Percentiles rank a stretch among this genome's conserved stretches.
phyloP scores from a whole-genome alignment of 305 asterid species.

The Solanum hybrid region DNA sequence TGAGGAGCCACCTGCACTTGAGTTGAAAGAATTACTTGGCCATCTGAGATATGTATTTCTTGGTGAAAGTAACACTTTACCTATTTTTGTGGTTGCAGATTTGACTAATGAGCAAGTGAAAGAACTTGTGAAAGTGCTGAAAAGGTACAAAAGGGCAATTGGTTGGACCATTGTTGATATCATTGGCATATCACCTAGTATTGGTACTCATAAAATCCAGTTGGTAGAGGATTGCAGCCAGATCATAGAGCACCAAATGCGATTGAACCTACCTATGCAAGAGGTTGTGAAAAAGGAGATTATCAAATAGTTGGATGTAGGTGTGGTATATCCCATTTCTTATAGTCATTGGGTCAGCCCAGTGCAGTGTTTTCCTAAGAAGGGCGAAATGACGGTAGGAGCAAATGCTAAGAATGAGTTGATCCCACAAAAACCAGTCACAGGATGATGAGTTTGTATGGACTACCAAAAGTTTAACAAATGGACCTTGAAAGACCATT shows the following conservation, averaged over 20 bases:
- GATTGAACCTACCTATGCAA: neutral
- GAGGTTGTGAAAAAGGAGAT: neutral
- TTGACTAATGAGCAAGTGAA: neutral
- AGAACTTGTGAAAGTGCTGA: neutral
- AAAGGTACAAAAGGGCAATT: neutral
- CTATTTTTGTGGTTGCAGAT: neutral
- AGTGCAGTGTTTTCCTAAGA: neutral
- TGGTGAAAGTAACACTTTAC: neutral
- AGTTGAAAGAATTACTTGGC: neutral
- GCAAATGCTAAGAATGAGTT: too few species aligned
- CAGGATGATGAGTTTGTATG: neutral
- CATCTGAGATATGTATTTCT: neutral
- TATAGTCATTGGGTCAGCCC: neutral
- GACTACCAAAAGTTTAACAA: neutral
- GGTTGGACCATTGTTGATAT: neutral
- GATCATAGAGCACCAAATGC: neutral
- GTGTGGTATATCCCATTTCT: neutral
- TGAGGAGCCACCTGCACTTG: neutral
- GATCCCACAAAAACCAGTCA: neutral
- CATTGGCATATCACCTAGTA: neutral
- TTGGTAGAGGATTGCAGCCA: neutral
- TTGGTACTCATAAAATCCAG: neutral
- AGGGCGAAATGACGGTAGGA: neutral
- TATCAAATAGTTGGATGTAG: neutral
- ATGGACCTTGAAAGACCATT: neutral